Percentiles rank a stretch among this genome's conserved stretches.
phyloP scores from a whole-genome alignment of 345 rosid genomes.

The Psidium friedrichsthalianum region DNA sequence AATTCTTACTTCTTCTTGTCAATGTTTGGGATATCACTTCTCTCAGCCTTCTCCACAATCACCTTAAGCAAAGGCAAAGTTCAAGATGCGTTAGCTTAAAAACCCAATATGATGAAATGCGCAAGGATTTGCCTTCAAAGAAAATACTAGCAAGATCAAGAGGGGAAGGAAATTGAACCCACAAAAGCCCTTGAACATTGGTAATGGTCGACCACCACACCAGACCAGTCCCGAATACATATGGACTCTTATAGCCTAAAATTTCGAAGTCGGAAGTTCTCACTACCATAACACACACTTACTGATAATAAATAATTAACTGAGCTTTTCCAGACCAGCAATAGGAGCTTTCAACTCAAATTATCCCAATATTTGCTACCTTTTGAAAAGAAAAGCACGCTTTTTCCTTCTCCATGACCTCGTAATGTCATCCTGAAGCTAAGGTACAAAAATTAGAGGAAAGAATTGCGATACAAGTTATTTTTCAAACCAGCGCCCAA shows the following conservation, averaged over 20 bases:
- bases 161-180: neutral
- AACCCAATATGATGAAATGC: neutral
- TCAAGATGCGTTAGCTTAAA: neutral
- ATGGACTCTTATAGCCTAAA: neutral
- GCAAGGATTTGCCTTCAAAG: neutral
- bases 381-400: neutral
- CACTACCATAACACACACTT: neutral
- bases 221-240: neutral
- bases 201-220: neutral
- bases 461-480: neutral
- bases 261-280: neutral
- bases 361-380: neutral
- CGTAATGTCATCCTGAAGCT: neutral
- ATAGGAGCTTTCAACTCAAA: neutral
- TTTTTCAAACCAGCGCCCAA: neutral
- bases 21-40: constrained; percentile 86
- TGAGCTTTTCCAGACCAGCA: neutral
- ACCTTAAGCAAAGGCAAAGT: constrained; percentile 28
- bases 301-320: neutral
- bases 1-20: constrained; percentile 83
- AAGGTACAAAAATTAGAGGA: neutral
- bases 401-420: neutral
- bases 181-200: neutral
- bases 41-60: constrained; percentile 93
- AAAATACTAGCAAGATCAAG: neutral